Base-by-base conservation (phyloP, 192 early-diverging fungal species). In the Coemansia sp. region DNA sequence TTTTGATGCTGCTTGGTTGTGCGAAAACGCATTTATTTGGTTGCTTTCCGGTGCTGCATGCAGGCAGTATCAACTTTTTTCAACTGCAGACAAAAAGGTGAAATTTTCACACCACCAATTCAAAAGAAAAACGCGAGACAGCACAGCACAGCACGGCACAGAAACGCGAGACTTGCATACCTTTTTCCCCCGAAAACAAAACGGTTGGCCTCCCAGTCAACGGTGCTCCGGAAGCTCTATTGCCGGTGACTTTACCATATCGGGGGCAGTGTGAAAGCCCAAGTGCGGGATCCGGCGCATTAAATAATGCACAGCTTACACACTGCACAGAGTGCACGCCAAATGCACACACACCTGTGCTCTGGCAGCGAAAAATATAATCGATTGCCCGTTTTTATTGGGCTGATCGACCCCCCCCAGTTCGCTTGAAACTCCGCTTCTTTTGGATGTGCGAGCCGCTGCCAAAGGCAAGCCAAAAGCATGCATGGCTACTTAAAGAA, bases 21-120 rank as follows among this genome's bases (percentile, higher is more conserved):
- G n/a, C n/a, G n/a, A n/a, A n/a, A n/a, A 85, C 88, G 81, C 67
- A 88, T 27, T 64, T 88, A 47, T 82, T 90, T 69, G 83, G 84
- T n/a, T n/a, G n/a, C n/a, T n/a, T n/a, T n/a, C n/a, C n/a, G n/a
- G n/a, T n/a, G n/a, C n/a, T n/a, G n/a, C n/a, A n/a, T n/a, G n/a
- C n/a, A n/a, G n/a, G n/a, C n/a, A n/a, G n/a, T n/a, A n/a, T n/a
- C n/a, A n/a, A n/a, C n/a, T n/a, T n/a, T n/a, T n/a, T n/a, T n/a
- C n/a, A n/a, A n/a, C n/a, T n/a, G n/a, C n/a, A n/a, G n/a, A n/a
- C n/a, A n/a, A n/a, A n/a, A n/a, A n/a, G n/a, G n/a, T n/a, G n/a
- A n/a, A n/a, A n/a, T n/a, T n/a, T n/a, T n/a, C n/a, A n/a, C n/a
- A n/a, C n/a, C n/a, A n/a, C n/a, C n/a, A n/a, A n/a, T n/a, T n/a